A percentile compares a stretch with the other conserved stretches of the same genome.
phyloP scores from a whole-genome alignment of 73 alveolate genomes.

The Paramecium tetraurelia region DNA sequence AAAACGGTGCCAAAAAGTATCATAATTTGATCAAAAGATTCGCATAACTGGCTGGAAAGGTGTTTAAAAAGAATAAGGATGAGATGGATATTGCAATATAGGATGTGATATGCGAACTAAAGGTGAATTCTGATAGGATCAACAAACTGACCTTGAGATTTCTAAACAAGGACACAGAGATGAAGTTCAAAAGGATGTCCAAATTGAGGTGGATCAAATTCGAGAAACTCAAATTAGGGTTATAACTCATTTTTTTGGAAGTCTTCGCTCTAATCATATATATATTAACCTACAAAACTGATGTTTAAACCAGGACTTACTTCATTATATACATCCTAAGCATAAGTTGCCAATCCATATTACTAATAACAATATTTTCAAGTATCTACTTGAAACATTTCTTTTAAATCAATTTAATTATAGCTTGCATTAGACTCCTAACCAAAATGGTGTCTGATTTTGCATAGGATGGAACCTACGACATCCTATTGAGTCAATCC shows the following conservation, averaged over 20 bases:
- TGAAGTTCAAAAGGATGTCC: conserved; percentile 35
- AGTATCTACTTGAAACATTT: neutral
- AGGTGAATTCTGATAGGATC: conserved; percentile 7
- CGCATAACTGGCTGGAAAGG: conserved; percentile 18
- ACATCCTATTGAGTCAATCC: neutral
- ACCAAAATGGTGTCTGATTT: conserved; percentile 12
- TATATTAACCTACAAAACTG: neutral
- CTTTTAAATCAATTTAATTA: neutral
- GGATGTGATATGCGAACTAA: neutral
- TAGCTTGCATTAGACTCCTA: neutral
- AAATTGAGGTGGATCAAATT: conserved; percentile 7
- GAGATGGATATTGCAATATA: conserved; percentile 33
- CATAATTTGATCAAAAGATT: conserved; percentile 37
- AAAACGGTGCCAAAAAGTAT: neutral
- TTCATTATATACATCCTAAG: neutral
- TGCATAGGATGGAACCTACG: neutral
- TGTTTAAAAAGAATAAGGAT: conserved; percentile 30
- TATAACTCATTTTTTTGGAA: neutral
- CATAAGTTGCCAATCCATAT: neutral
- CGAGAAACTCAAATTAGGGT: neutral
- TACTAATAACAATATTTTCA: neutral
- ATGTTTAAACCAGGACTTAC: no score
- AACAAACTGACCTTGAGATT: neutral
- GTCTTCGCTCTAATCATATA: neutral
- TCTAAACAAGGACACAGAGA: conserved; percentile 34